Percentiles rank a stretch among this genome's conserved stretches.
Evolutionary conservation across 495 filamentous ascomycete genomes (phyloP).

Genomic region (Cenococcum geophilum): DNA sequence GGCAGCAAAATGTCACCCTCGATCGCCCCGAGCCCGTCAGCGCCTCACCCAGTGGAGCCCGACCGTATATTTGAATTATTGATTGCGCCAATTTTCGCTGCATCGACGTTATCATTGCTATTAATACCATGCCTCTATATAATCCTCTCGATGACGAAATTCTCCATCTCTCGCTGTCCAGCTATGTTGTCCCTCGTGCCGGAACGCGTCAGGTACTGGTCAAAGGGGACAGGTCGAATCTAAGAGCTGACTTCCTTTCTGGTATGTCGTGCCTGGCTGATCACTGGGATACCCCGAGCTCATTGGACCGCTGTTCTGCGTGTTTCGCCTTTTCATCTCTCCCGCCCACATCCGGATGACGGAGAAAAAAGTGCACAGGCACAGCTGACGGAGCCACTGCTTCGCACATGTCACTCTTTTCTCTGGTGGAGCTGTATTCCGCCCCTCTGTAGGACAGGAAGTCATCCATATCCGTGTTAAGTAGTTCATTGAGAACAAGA

Average conservation of each 20-base stretch:
- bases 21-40: neutral
- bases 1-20: slow-evolving; percentile 1
- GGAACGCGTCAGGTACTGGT: neutral
- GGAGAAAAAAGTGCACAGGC: neutral
- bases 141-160: neutral
- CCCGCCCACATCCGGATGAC: neutral
- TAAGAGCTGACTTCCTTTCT: neutral
- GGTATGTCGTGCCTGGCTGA: neutral
- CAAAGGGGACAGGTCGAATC: neutral
- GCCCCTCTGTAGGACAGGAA: too few relatives aligned
- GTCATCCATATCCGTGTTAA: too few relatives aligned
- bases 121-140: neutral
- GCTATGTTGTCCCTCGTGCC: neutral
- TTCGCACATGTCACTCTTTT: neutral
- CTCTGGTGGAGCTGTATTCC: neutral
- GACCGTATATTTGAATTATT: neutral
- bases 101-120: neutral
- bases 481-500: too few relatives aligned
- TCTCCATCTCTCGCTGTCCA: neutral
- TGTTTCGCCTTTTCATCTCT: slow-evolving; percentile 3
- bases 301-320: neutral
- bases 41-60: neutral
- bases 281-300: neutral
- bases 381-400: neutral
- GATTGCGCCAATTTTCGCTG: neutral